Base-by-base conservation (phyloP, 1,284 basidiomycete species). In the Marasmius tenuissimus region DNA sequence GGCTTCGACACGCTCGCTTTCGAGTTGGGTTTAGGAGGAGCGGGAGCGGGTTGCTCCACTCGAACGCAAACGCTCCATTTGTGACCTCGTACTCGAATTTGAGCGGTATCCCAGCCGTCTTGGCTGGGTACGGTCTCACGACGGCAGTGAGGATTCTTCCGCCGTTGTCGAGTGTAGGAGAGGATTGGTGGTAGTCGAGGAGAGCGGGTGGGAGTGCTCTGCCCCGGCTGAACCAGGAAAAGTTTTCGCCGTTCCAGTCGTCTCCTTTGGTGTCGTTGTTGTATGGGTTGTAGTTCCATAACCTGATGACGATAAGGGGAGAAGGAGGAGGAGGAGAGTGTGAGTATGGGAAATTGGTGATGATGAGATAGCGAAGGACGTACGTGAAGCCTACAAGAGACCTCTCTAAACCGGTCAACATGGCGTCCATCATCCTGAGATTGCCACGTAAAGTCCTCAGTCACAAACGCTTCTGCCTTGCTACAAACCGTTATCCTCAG, bases 241-340 rank as follows among this genome's bases (percentile, higher is more conserved):
- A 97, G 76, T 95, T 96, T 75, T 98, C 96, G 51, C 91, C 93
- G 71, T 97, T 98, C 97, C 97, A 98, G 64, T 88, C 81, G 72
- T 98, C 96, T 12, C 97, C 97, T 22, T 77, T 71, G 20, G 76
- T 71, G 68, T 97, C 93, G 45, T 85, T 83, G 74, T 98, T 98
- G 58, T 84, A 80, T 0, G 96, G 93, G 70, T 98, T 98, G 75
- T 98, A 98, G 66, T 93, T 95, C 97, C 96, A 98, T 22, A 98
- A 76, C 3, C 93, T 96, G 66, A 22, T 3, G 18, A 45, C 42
- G 18, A 3, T n/a, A n/a, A n/a, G 18, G 58, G 4, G 39, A 35
- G 40, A 55, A 18, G 12, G 14, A n/a, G 27, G 20, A 58, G 22
- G 57, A 37, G 7, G 38, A 33, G 37, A 37, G 48, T 40, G 16